Evolutionary conservation across 257 asterid species (phyloP).

Genomic region (Solanum tacnaense): DNA sequence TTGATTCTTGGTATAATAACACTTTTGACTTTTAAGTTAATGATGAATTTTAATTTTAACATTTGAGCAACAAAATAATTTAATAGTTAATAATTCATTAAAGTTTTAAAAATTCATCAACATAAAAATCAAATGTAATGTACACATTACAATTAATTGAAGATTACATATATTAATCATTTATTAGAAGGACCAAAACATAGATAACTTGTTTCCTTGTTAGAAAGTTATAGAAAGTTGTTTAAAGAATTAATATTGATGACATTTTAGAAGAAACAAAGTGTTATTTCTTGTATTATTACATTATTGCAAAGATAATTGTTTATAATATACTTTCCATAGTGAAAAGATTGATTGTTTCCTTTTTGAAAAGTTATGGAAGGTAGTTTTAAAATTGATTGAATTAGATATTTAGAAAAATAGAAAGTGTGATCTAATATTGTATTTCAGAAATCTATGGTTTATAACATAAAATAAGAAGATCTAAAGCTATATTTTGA

Average conservation of each 20-base stretch:
- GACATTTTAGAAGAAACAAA: not conserved
- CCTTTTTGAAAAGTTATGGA: not conserved
- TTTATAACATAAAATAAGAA: not conserved
- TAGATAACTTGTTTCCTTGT: not conserved
- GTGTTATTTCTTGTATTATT: no score
- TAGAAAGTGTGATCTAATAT: not conserved
- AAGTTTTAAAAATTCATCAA: no score
- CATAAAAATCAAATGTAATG: no score
- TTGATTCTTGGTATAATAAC: not conserved
- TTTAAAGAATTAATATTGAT: not conserved
- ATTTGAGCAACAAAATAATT: no score
- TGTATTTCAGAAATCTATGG: not conserved
- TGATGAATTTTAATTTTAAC: not conserved
- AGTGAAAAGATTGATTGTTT: not conserved
- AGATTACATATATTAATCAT: no score
- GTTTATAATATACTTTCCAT: not conserved
- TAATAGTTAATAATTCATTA: no score
- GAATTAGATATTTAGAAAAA: not conserved
- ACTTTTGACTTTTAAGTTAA: not conserved
- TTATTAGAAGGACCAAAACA: not conserved
- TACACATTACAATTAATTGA: no score
- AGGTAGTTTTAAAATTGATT: not conserved
- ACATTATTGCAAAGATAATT: not conserved
- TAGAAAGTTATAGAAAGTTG: not conserved
- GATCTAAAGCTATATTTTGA: not conserved